phyloP scores from a whole-genome alignment of 352 stramenopile species.

The Phytophthora chlamydospora region DNA sequence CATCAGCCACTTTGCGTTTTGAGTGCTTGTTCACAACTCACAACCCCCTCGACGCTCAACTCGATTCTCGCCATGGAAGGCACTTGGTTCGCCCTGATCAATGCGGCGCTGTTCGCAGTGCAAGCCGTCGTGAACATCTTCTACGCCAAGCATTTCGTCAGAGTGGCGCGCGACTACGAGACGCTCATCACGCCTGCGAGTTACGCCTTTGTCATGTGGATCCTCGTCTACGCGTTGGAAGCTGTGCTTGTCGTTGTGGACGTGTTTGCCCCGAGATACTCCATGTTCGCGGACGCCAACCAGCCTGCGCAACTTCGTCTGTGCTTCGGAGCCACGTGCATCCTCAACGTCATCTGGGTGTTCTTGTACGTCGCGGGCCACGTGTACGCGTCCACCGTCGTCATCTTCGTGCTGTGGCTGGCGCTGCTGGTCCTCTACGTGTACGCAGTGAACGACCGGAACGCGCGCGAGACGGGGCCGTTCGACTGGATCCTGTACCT shows the following conservation, averaged over 20 bases:
- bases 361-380: slow-evolving; percentile 62
- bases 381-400: slow-evolving; percentile 56
- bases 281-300: slow-evolving; percentile 75
- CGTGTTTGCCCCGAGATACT: slow-evolving; percentile 65
- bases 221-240: slow-evolving; percentile 73
- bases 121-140: slow-evolving; percentile 72
- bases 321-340: slow-evolving; percentile 69
- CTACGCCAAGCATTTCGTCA: slow-evolving; percentile 64
- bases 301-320: slow-evolving; percentile 65
- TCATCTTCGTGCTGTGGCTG: slow-evolving; percentile 77
- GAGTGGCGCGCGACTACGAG: slow-evolving; percentile 61
- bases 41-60: no score
- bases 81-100: slow-evolving; percentile 59
- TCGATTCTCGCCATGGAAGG: slow-evolving; percentile 46
- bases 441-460: slow-evolving; percentile 81
- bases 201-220: slow-evolving; percentile 71
- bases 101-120: slow-evolving; percentile 61
- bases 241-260: slow-evolving; percentile 67
- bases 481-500: slow-evolving; percentile 77
- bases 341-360: slow-evolving; percentile 74
- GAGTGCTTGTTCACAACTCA: slow-evolving; percentile 9
- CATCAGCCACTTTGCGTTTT: slow-evolving; percentile 25
- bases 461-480: slow-evolving; percentile 38
- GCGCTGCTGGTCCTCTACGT: slow-evolving; percentile 78
- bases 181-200: slow-evolving; percentile 73